phyloP scores from a whole-genome alignment of 1,284 basidiomycete genomes.

The Microbotryum intermedium region DNA sequence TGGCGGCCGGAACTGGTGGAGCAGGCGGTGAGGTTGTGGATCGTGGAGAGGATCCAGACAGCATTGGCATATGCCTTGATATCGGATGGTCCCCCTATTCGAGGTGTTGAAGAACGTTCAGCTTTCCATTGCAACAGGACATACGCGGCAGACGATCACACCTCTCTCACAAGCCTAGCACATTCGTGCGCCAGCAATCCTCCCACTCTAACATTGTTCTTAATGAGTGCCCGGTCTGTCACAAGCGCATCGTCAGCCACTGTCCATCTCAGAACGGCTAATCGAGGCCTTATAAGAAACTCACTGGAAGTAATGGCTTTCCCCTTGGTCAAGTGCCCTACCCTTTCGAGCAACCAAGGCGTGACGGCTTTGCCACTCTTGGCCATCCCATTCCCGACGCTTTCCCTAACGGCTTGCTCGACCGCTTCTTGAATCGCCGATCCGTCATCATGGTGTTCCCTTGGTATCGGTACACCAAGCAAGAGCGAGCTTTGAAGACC shows the following conservation, averaged over 20 bases:
- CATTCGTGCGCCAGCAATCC: conserved; percentile 72
- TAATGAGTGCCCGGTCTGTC: conserved; percentile 75
- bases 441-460: conserved; percentile 60
- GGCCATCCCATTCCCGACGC: conserved; percentile 69
- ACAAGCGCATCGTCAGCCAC: too few species aligned
- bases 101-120: background rate
- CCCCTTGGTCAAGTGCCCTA: conserved; percentile 71
- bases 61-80: too few species aligned
- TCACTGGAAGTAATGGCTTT: conserved; percentile 62
- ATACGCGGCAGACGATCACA: background rate
- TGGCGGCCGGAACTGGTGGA: background rate
- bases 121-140: background rate
- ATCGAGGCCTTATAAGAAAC: conserved; percentile 32
- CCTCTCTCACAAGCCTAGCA: conserved; percentile 43
- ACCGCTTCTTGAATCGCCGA: conserved; percentile 66
- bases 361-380: conserved; percentile 83
- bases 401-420: conserved; percentile 76
- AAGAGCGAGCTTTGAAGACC: conserved; percentile 63
- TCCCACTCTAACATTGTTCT: conserved; percentile 86
- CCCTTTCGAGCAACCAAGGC: conserved; percentile 83
- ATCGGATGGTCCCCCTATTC: too few species aligned
- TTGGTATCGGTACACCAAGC: conserved; percentile 85
- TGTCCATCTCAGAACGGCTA: background rate
- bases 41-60: background rate
- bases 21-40: background rate